Percentiles rank a stretch among this genome's conserved stretches.
These are phyloP conservation scores for Penicillium sp. DNA, from an alignment of 2,329 filamentous ascomycete species.

Conservation along the genomic window DNA sequence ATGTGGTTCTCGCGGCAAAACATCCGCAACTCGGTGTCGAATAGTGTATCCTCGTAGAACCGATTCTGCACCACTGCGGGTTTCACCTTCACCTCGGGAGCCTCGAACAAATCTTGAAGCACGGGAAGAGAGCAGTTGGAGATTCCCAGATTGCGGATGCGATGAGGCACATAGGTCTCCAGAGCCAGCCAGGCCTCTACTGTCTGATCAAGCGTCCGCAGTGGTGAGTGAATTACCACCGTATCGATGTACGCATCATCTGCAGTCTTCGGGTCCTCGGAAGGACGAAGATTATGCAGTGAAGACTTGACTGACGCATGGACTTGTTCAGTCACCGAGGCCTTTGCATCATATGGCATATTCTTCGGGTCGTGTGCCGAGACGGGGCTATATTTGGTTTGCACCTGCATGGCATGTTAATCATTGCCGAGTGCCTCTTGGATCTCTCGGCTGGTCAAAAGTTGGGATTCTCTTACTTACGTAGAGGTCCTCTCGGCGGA, in stretches of 20 bases:
- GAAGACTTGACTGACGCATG: constrained; percentile 68
- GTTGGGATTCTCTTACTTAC: constrained; percentile 45
- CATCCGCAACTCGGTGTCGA: constrained; percentile 62
- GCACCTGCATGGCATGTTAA: constrained; percentile 55
- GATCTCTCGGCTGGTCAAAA: neutral
- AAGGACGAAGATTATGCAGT: constrained; percentile 59
- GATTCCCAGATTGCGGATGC: constrained; percentile 70
- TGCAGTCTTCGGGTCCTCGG: constrained; percentile 24
- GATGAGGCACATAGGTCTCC: constrained; percentile 65
- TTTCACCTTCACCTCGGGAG: constrained; percentile 49
- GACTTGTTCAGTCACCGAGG: constrained; percentile 65
- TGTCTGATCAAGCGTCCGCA: constrained; percentile 55
- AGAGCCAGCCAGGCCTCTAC: constrained; percentile 67
- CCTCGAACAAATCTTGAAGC: constrained; percentile 55
- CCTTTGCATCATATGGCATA: constrained; percentile 64
- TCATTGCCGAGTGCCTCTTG: neutral
- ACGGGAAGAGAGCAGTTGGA: constrained; percentile 68
- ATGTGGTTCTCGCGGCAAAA: constrained; percentile 58
- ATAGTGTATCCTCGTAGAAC: constrained; percentile 63
- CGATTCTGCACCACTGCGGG: constrained; percentile 74
- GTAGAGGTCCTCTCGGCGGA: constrained; percentile 64
- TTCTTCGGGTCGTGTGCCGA: constrained; percentile 62
- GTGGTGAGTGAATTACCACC: constrained; percentile 61
- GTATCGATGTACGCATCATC: constrained; percentile 59
- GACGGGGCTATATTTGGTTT: constrained; percentile 79